Evolutionary conservation across 2,329 filamentous ascomycete species (phyloP), one percentile per base, ranked within the genome.

Genomic region (Daldinia sp.): DNA sequence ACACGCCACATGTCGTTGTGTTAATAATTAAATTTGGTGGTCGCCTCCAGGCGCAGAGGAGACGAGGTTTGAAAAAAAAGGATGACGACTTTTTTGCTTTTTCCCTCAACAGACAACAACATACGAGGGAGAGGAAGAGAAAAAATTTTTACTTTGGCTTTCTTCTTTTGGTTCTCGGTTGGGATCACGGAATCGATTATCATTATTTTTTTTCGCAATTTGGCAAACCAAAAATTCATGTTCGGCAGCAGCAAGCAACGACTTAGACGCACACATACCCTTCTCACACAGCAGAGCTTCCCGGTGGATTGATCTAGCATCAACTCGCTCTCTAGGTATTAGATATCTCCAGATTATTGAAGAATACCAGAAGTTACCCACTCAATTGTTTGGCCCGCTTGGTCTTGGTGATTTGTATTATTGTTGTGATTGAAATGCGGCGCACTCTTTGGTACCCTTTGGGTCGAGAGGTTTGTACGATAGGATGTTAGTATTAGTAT

Each of bases 331-430:
- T 89, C 86, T 89, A 87, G 80, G 87, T 89, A 89, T 87, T 82
- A 84, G 81, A 84, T 87, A 85, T 81, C 77, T 81, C 75, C 77
- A 79, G 74, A 76, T 76, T 81, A 80, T 70, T 77, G 70, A 79
- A 77, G 72, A 87, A 88, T 88, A 89, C 86, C 87, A 89, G 87
- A 89, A 86, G 85, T 88, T 89, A 89, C 87, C 87, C 87, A 87
- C 86, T 88, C 84, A 86, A 73, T 72, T 15, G 35, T 48, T 37
- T 39, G 42, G 18, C 20, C 35, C 23, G 18, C 51, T 62, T 42
- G 42, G 26, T 50, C 26, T 20, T 13, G 26, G 26, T 35, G 48
- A 60, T 60, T 37, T 64, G 65, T 60, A 30, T 60, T 64, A 20
- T 60, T 51, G 23, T 58, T 42, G 13, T 51, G 46, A 39, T 18